phyloP scores from a whole-genome alignment of 129 eudicot species.

The Flaveria brownii region DNA sequence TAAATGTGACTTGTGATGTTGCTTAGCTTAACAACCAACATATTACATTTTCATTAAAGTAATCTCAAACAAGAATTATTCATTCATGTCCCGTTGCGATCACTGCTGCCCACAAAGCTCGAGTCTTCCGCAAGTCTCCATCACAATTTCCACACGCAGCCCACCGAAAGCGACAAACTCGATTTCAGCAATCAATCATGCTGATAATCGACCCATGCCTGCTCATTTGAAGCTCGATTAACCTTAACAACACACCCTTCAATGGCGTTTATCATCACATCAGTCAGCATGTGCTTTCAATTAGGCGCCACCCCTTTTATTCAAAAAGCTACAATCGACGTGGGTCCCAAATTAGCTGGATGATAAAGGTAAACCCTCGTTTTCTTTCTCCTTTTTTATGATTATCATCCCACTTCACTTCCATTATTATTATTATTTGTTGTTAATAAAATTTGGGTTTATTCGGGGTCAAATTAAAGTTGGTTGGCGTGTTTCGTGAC shows the following conservation, averaged over 20 bases:
- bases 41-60: neutral
- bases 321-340: conserved; percentile 22
- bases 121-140: conserved; percentile 37
- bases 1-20: no score
- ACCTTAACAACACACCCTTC: conserved; percentile 1
- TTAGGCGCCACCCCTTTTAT: conserved; percentile 35
- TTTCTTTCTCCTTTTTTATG: conserved; percentile 24
- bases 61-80: conserved; percentile 9
- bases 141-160: conserved; percentile 18
- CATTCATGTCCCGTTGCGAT: neutral
- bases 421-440: neutral
- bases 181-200: neutral
- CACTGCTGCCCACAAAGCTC: conserved; percentile 25
- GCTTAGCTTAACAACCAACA: neutral
- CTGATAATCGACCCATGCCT: neutral
- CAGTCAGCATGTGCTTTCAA: conserved; percentile 31
- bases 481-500: conserved; percentile 27
- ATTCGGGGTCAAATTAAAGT: conserved; percentile 35
- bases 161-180: conserved; percentile 14
- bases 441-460: conserved; percentile 22
- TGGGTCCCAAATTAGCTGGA: conserved; percentile 50
- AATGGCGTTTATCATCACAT: conserved; percentile 25
- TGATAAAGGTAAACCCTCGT: conserved; percentile 33
- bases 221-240: neutral
- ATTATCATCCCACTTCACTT: conserved; percentile 29